Percentiles rank a stretch among this genome's conserved stretches.
Evolutionary conservation across 1,284 basidiomycete species (phyloP).

Genomic region (Ustilago cynodontis): DNA sequence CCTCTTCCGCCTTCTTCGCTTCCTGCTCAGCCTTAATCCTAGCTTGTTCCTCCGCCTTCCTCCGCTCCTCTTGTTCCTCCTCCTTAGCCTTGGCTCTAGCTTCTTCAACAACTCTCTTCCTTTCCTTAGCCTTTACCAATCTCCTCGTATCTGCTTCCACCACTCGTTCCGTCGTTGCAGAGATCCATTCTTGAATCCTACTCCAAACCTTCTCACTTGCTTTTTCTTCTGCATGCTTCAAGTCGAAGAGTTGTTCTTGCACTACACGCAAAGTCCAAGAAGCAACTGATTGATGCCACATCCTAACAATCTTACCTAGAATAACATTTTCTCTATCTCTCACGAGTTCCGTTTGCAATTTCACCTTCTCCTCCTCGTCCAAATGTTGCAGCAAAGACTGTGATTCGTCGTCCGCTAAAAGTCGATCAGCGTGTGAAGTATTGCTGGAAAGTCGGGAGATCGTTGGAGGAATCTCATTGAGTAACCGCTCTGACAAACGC

Average conservation of each 20-base stretch:
- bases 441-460: not conserved
- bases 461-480: slow-evolving; percentile 2
- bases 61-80: slow-evolving; percentile 19
- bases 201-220: not conserved
- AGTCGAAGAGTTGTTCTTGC: slow-evolving; percentile 15
- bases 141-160: slow-evolving; percentile 5
- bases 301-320: slow-evolving; percentile 14
- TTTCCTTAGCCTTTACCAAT: slow-evolving; percentile 9
- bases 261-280: slow-evolving; percentile 26
- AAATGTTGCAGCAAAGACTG: slow-evolving; percentile 8
- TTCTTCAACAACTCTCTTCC: slow-evolving; percentile 10
- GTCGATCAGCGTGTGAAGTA: not conserved
- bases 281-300: slow-evolving; percentile 33
- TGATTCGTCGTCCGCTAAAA: slow-evolving; percentile 14
- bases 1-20: slow-evolving; percentile 13
- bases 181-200: slow-evolving; percentile 18
- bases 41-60: slow-evolving; percentile 2
- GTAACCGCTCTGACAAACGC: slow-evolving; percentile 9
- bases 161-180: not conserved
- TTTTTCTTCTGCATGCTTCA: not conserved
- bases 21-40: not conserved
- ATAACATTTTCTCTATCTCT: slow-evolving; percentile 18
- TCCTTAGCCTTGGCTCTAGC: slow-evolving; percentile 12
- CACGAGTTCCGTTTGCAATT: slow-evolving; percentile 16
- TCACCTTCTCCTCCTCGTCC: not conserved